These are phyloP conservation scores for Paxillus ammoniavirescens DNA, from an alignment of 768 basidiomycete species.

Conservation along the genomic window DNA sequence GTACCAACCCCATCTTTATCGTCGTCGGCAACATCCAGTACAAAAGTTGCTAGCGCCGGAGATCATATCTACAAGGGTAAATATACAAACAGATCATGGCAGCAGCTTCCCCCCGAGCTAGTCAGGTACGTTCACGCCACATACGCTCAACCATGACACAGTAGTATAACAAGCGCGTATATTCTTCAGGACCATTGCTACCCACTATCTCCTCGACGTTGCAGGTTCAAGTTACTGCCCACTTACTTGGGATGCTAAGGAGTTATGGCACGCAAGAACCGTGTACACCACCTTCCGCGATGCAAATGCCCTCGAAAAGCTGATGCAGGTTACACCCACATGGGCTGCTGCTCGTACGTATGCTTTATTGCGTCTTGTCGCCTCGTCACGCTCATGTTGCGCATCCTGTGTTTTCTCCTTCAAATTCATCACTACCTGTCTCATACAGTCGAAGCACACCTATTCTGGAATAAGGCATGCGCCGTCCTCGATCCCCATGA, in stretches of 20 bases:
- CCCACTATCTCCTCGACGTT: conserved; percentile 54
- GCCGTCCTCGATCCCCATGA: conserved; percentile 63
- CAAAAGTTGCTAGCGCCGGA: conserved; percentile 18
- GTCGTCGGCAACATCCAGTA: conserved; percentile 23
- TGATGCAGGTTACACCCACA: conserved; percentile 61
- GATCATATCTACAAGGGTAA: conserved; percentile 56
- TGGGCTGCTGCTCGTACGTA: conserved; percentile 62
- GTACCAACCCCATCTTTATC: conserved; percentile 1
- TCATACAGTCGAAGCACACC: conserved; percentile 61
- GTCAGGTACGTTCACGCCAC: conserved; percentile 48
- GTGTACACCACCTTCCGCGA: conserved; percentile 64
- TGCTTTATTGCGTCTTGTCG: not conserved
- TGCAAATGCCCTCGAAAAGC: conserved; percentile 53
- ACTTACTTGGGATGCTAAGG: conserved; percentile 44
- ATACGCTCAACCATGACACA: conserved; percentile 8
- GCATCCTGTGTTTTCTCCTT: not conserved
- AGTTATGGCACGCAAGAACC: conserved; percentile 60
- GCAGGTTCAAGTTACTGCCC: conserved; percentile 46
- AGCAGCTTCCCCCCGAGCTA: conserved; percentile 60
- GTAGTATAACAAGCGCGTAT: not conserved
- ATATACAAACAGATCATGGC: conserved; percentile 55
- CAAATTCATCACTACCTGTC: not conserved
- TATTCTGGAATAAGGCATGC: conserved; percentile 69
- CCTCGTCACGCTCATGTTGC: conserved; percentile 13
- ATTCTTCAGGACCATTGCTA: conserved; percentile 31